Evolutionary conservation across 2,329 filamentous ascomycete genomes (phyloP), one percentile per base, ranked within the genome.

Genomic region (Ophiostoma himal-ulmi): DNA sequence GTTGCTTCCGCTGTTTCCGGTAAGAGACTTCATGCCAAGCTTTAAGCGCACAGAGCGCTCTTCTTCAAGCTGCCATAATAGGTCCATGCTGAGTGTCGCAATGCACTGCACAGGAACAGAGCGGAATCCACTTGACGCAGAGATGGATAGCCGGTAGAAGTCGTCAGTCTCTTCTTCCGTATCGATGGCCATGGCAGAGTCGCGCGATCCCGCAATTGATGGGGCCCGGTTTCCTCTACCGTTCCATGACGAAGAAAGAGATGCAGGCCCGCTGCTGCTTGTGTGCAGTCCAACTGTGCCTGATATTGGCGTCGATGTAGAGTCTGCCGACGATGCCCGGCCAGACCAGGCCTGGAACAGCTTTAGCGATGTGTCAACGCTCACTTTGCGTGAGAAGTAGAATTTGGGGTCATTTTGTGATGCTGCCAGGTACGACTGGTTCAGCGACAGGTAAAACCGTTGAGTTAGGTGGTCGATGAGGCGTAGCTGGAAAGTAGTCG

Each of bases 341-440:
- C 74, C 70, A 7, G 64, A 72, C 65, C 76, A 76, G 5, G 75
- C 76, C 13, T 75, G 74, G 70, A 75, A 77, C 6, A 78, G 74
- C 68, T 77, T 78, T 7, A 80, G 71, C 0, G 78, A 74, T 2
- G 76, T 78, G 74, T 84, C 83, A 11, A 84, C 78, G 60, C 79
- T 80, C 68, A 84, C 81, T 71, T 85, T 85, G 26, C 83, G 81
- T 0, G 84, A 86, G 75, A 84, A 86, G 75, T 84, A 84, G 72
- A 82, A 85, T 1, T 79, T 78, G 0, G 83, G 82, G 54, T 85
- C 80, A 1, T 80, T 76, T 14, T 81, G 78, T 0, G 84, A 82
- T 17, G 79, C 78, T 6, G 77, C 75, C 36, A 84, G 79, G 76
- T 83, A 82, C 0, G 82, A 82, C 52, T 85, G 83, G 72, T 89